Base-by-base conservation (phyloP, 345 rosid genomes). In the Ricinus communis region DNA sequence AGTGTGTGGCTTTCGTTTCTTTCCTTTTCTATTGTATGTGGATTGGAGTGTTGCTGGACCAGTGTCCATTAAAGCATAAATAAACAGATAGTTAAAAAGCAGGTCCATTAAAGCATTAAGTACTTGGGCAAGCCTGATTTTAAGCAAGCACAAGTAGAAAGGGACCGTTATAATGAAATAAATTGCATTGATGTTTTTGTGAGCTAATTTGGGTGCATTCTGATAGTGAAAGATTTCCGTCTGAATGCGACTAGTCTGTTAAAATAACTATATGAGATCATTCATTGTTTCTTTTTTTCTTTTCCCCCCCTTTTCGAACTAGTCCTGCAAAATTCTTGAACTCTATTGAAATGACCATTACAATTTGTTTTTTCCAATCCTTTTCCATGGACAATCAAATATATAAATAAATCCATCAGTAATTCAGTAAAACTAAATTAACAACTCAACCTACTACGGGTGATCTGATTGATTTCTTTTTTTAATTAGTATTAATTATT, bases 151-250 rank as follows among this genome's bases (percentile, higher is more conserved):
- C 12, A 43, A 41, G 31, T 7, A 28, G n/a, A n/a, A n/a, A n/a
- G n/a, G 52, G 33, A 12, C 51, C 11, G 66, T 40, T 62, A 4
- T 12, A 21, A 62, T 41, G 53, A 43, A 43, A 43, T 64, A 45
- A 64, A 45, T 43, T 21, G 68, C 54, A 25, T 64, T 64, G 7
- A 47, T 40, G 16, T 18, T 46, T n/a, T 53, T 54, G 78, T 22
- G n/a, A 5, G 38, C 46, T 15, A 54, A 53, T 31, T 45, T 28
- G 27, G 62, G 28, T 52, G 52, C 51, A n/a, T 62, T n/a, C 15
- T 58, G 8, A 10, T 41, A 66, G 38, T 6, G 4, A 33, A 33
- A 33, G 38, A 33, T 33, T 33, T 33, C 6, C 4, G 38, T 33
- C 6, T 33, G 38, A 33, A 33, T 33, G 6, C n/a, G 38, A 33